Base-by-base conservation (phyloP, 257 asterid genomes). In the Petunia secreta region DNA sequence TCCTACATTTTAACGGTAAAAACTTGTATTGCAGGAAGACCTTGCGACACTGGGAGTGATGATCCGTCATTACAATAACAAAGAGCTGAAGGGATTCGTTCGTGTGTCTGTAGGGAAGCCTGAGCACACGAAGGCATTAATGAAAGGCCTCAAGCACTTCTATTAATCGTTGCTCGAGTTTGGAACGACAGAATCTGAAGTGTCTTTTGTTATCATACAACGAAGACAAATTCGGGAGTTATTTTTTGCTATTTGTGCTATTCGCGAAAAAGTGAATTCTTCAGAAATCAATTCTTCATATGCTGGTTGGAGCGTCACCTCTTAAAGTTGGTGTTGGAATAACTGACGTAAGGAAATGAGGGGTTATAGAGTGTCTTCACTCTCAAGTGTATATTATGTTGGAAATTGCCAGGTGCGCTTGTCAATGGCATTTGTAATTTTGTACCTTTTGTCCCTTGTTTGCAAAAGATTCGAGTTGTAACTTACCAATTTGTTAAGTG, bases 91-190 rank as follows among this genome's bases (percentile, higher is more conserved):
- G 4, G 97, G 97, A 74, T 96, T 87, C 59, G 98, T 96, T 15
- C 98, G 98, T 13, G 92, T 96, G 41, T 93, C 99, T 37, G 98
- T 92, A 34, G 99, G 99, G 48, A 94, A 92, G 88, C 99, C 97
- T 2, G 95, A 92, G 91, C 99, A 94, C 57, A 94, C 98, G 0
- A 92, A 91, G 82, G 91, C 92, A 64, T 82, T 96, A 58, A 90
- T 96, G 93, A 82, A 86, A 78, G 55, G 94, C 83, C 89, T 94
- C 79, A 85, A 85, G 79, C 81, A 77, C 85, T 85, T 96, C 9
- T 85, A 83, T 15, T 90, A 80, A 86, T 65, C 63, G 25, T 50
- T 34, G 78, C 55, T 67, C 8, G 0, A 15, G 55, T 5, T 67
- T 15, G 4, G 4, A n/a, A 43, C 1, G 36, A 34, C 36, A 52